These are phyloP conservation scores for Rhynchospora pubera DNA, from an alignment of 176 grass and related monocot species.

Conservation along the genomic window DNA sequence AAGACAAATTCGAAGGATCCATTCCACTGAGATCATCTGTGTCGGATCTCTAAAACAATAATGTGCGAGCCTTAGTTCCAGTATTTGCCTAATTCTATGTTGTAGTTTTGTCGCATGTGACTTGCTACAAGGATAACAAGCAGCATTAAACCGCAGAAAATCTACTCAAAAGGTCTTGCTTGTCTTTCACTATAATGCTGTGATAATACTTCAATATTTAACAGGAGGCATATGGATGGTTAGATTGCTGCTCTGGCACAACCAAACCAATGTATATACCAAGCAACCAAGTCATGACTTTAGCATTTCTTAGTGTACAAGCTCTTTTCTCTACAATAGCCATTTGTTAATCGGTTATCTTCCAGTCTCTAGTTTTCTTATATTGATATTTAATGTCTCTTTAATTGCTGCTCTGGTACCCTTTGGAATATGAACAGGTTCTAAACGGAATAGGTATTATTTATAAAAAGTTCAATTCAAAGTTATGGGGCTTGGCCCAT, in stretches of 20 bases:
- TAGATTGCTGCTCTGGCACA: neutral
- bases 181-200: constrained; percentile 5
- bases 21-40: neutral
- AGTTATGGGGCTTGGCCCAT: too few species aligned
- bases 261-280: neutral
- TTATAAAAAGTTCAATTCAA: too few species aligned
- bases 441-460: too few species aligned
- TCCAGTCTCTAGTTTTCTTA: neutral
- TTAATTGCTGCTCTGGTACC: neutral
- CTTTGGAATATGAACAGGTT: neutral
- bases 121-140: neutral
- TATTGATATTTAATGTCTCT: neutral
- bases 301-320: neutral
- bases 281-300: neutral
- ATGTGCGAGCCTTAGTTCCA: neutral
- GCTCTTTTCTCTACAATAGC: neutral
- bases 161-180: neutral
- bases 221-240: neutral
- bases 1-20: neutral
- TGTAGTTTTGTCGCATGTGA: neutral
- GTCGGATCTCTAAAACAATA: too few species aligned
- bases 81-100: neutral
- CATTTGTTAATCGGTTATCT: neutral
- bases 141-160: neutral
- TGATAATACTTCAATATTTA: neutral